Evolutionary conservation across 1,284 basidiomycete species (phyloP), one percentile per base, ranked within the genome.

Genomic region (Microbotryum silenes-acaulis): DNA sequence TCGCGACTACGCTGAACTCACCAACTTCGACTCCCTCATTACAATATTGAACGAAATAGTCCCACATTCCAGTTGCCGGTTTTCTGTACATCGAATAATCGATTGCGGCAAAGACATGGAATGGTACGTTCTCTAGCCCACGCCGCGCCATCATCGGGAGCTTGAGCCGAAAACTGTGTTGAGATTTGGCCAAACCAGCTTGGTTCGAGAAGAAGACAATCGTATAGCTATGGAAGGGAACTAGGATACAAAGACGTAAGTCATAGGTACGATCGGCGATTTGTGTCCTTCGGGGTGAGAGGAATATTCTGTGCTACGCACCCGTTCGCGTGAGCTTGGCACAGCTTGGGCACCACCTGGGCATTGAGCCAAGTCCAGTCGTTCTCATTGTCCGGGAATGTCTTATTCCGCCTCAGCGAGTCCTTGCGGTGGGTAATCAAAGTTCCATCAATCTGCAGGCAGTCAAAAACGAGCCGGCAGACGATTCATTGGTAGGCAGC

Each of bases 21-120:
- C 89, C 87, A 67, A 93, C 86, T 23, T 78, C 74, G 16, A 86
- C 76, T 3, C 81, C 81, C 54, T 79, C 78, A 10, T 74, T 74
- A 66, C 83, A 89, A 45, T 89, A 77, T 7, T 77, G 77, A 62
- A 84, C 81, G 48, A 91, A 77, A 65, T 84, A 83, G 61, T 83
- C 79, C 85, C 87, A 94, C 82, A 94, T 91, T 5, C 90, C 91
- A 10, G 83, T 83, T 77, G 89, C 85, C 3, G 91, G 91, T 75
- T 97, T 97, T n/a, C 92, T 80, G 71, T 82, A 90, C 25, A 79
- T 77, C 72, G 94, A 89, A 70, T 82, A 84, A 6, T 80, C 81
- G 7, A 80, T 84, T 0, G 91, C 91, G 20, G 88, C 91, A 61
- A 92, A 81, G 25, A 92, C 72, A 31, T 82, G 83, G 70, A 97